Conservation (phyloP, 192 early-diverging fungal genomes). For the Linnemannia schmuckeri region DNA sequence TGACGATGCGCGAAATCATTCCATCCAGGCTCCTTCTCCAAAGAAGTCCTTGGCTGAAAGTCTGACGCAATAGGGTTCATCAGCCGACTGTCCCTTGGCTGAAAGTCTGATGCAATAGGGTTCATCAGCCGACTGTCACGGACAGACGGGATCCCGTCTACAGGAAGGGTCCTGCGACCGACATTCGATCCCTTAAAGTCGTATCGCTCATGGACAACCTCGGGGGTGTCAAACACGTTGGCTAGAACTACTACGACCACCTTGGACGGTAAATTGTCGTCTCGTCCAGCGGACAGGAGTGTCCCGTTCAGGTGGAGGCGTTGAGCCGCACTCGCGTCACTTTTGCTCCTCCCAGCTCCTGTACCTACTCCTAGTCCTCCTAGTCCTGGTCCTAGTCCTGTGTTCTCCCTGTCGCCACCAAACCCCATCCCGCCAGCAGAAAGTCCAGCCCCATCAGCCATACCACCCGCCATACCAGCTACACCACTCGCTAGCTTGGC, state of each 20-base stretch:
- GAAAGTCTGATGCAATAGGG: neutral
- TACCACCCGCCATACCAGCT: neutral
- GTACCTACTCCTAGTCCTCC: neutral
- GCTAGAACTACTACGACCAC: conserved; percentile 48
- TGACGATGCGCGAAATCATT: neutral
- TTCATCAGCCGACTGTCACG: neutral
- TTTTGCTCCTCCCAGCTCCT: neutral
- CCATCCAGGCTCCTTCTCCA: neutral
- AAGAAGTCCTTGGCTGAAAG: neutral
- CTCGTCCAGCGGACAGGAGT: conserved; percentile 21
- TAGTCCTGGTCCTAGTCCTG: neutral
- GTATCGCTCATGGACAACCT: conserved; percentile 49
- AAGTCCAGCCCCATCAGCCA: neutral
- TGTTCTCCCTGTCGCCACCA: neutral
- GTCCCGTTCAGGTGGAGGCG: conserved; percentile 47
- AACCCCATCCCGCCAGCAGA: neutral
- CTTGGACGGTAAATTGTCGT: conserved; percentile 40
- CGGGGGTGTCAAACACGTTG: conserved; percentile 50
- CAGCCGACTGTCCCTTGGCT: neutral
- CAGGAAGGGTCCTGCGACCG: conserved; percentile 30
- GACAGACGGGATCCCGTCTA: neutral
- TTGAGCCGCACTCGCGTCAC: conserved; percentile 29
- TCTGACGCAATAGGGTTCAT: neutral
- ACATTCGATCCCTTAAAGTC: conserved; percentile 55
- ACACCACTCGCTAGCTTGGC: conserved; percentile 9